Evolutionary conservation across 2,329 filamentous ascomycete species (phyloP), one percentile per base, ranked within the genome.

Genomic region (Scedosporium apiospermum): DNA sequence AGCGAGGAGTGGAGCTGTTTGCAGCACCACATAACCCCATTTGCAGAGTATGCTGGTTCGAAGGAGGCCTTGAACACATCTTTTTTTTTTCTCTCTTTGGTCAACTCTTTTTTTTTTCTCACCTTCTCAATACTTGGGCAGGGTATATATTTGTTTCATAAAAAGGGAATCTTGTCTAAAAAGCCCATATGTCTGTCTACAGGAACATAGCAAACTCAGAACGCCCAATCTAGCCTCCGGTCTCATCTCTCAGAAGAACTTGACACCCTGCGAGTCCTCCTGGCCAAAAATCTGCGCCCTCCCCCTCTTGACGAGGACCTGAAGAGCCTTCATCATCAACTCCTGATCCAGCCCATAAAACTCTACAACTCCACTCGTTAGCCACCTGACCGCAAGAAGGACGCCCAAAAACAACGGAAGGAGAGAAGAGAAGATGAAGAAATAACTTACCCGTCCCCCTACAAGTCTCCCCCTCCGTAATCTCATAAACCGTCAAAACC

Each of bases 281-380:
- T 86, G 84, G 41, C 93, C 93, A 77, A 99, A 98, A 27, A 98
- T 86, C 75, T 98, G 93, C 14, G 93, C 93, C 76, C 90, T 96
- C 68, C 92, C 92, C 65, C 88, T 84, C 80, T 96, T 96, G 42
- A 96, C 93, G 58, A 97, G 81, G 59, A 95, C 80, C 64, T 85
- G 83, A 58, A 99, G 80, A 44, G 90, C 88, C 73, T 88, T 92
- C 67, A 89, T 83, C 70, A 99, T 80, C 65, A 96, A 74, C 26
- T 92, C 90, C 57, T 82, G 80, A 71, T 98, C 93, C 79, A 99
- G 89, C n/a, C 90, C 90, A 74, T 91, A 86, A 70, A 96, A 91
- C 68, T 96, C 91, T 89, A 68, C n/a, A 2, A 30, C 21, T 51
- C 27, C 26, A 5, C 30, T 23, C 14, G 59, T 61, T n/a, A 61